Percentiles rank a stretch among this genome's conserved stretches.
phyloP scores from a whole-genome alignment of 2,329 filamentous ascomycete genomes.

The Cercospora zeina region DNA sequence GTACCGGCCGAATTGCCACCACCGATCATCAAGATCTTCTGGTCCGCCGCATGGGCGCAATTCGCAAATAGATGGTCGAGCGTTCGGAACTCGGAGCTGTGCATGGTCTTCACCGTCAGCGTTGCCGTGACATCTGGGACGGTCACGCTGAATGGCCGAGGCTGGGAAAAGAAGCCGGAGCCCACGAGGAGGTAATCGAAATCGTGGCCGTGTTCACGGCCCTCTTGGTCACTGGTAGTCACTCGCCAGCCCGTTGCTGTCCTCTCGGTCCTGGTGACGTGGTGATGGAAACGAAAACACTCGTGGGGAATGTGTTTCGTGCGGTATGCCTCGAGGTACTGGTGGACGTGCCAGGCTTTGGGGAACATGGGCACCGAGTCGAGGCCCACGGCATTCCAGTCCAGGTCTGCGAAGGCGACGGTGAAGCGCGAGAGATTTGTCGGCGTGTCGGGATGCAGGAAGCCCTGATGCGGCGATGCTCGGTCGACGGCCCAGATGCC shows the following conservation, averaged over 20 bases:
- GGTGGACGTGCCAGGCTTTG: constrained; percentile 72
- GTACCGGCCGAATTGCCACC: constrained; percentile 72
- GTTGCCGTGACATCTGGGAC: constrained; percentile 32
- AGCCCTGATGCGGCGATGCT: constrained; percentile 49
- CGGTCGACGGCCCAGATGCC: constrained; percentile 69
- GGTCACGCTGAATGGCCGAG: constrained; percentile 57
- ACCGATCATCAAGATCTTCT: constrained; percentile 72
- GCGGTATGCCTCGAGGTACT: constrained; percentile 67
- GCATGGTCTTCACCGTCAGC: constrained; percentile 53
- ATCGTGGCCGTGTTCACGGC: constrained; percentile 24
- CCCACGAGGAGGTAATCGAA: constrained; percentile 74
- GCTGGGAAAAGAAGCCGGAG: constrained; percentile 73
- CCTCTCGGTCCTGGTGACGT: constrained; percentile 28
- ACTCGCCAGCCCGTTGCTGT: constrained; percentile 28
- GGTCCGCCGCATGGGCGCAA: constrained; percentile 38
- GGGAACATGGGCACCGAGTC: constrained; percentile 64
- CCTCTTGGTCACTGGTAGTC: constrained; percentile 22
- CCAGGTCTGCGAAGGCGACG: constrained; percentile 62
- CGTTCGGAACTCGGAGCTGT: constrained; percentile 67
- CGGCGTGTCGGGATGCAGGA: constrained; percentile 60
- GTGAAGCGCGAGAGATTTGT: constrained; percentile 78
- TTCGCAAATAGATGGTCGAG: constrained; percentile 44
- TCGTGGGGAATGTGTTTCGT: constrained; percentile 57
- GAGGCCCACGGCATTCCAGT: constrained; percentile 60
- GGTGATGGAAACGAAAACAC: constrained; percentile 49